Conservation (phyloP, 495 filamentous ascomycete genomes). For the Bathelium albidoporum region DNA sequence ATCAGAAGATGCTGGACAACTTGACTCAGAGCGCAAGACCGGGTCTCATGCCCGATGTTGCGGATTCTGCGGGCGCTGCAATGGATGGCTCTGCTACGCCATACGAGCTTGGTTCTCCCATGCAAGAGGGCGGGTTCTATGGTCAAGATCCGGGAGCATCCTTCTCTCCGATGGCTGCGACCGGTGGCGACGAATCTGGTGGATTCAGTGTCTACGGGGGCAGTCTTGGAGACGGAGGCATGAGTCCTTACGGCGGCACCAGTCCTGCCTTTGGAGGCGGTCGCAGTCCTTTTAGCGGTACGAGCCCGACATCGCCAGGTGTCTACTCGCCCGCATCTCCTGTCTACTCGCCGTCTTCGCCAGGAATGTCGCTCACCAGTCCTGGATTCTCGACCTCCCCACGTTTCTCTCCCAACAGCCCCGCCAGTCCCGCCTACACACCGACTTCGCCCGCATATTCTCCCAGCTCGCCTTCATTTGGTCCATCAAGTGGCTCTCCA, state of each 20-base stretch:
- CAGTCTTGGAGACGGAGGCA: slow-evolving; percentile 45
- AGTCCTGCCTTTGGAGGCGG: slow-evolving; percentile 61
- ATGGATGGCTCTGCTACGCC: slow-evolving; percentile 72
- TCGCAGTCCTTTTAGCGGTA: slow-evolving; percentile 64
- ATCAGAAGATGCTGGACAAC: slow-evolving; percentile 89
- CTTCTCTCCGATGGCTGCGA: slow-evolving; percentile 83
- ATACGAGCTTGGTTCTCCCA: slow-evolving; percentile 84
- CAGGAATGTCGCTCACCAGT: slow-evolving; percentile 49
- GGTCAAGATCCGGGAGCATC: slow-evolving; percentile 67
- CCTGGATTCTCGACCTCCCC: slow-evolving; percentile 29
- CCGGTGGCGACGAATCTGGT: slow-evolving; percentile 56
- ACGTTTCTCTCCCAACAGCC: slow-evolving; percentile 18
- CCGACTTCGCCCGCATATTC: slow-evolving; percentile 37
- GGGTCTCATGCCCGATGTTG: slow-evolving; percentile 65
- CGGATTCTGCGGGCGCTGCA: slow-evolving; percentile 56
- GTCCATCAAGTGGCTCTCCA: slow-evolving; percentile 49
- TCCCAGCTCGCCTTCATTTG: slow-evolving; percentile 54
- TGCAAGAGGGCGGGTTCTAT: slow-evolving; percentile 66
- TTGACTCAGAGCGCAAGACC: slow-evolving; percentile 77
- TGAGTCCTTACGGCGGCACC: slow-evolving; percentile 57
- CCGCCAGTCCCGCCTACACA: slow-evolving; percentile 32
- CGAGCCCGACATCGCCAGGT: slow-evolving; percentile 61
- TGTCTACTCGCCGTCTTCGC: slow-evolving; percentile 65
- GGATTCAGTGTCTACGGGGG: slow-evolving; percentile 57
- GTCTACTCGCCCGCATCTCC: slow-evolving; percentile 65